phyloP scores from a whole-genome alignment of 345 rosid genomes.

The Murraya koenigii region DNA sequence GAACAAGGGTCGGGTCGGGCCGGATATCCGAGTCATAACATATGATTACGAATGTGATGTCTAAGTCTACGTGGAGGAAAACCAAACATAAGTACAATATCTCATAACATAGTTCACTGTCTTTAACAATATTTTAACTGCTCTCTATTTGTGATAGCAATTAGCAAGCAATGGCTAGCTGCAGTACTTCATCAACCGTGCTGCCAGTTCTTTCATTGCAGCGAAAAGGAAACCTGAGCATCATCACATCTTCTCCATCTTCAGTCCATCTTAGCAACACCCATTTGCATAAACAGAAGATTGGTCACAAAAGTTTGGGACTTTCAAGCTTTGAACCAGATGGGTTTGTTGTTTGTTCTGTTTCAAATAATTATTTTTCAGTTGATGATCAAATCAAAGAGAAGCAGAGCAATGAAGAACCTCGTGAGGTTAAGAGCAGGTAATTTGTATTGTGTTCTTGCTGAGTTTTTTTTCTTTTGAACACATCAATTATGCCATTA shows the following conservation, averaged over 20 bases:
- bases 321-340: slow-evolving; percentile 17
- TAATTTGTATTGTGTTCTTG: slow-evolving; percentile 13
- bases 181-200: slow-evolving; percentile 24
- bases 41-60: too few species aligned
- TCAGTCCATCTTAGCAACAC: slow-evolving; percentile 11
- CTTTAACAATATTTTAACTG: neutral
- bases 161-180: slow-evolving; percentile 20
- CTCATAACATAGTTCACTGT: too few species aligned
- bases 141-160: neutral
- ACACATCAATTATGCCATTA: too few species aligned
- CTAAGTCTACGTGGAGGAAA: too few species aligned
- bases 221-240: neutral
- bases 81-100: too few species aligned
- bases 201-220: neutral
- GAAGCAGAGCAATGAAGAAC: slow-evolving; percentile 7
- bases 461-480: too few species aligned
- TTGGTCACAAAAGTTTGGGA: slow-evolving; percentile 8
- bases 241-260: neutral
- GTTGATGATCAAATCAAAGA: slow-evolving; percentile 10
- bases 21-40: too few species aligned
- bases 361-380: slow-evolving; percentile 6
- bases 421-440: slow-evolving; percentile 46
- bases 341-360: slow-evolving; percentile 23
- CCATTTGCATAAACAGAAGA: slow-evolving; percentile 18
- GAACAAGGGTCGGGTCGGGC: neutral